These are phyloP conservation scores for Candida coquimbonensis DNA, from an alignment of 805 yeast species.

Conservation along the genomic window DNA sequence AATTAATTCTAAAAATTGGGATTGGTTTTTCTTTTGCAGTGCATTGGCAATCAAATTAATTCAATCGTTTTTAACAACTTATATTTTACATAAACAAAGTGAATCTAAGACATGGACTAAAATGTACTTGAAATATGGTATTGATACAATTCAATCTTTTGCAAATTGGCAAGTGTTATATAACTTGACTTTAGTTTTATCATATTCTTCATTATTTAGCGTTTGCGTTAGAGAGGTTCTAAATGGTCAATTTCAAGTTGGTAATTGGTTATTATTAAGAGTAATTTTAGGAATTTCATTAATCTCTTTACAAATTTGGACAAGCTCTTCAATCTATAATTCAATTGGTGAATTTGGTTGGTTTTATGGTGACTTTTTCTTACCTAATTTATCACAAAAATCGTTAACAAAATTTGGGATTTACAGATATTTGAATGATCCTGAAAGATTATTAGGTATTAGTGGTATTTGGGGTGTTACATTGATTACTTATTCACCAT, in stretches of 20 bases:
- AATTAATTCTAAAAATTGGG: conserved; percentile 25
- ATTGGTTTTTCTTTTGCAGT: conserved; percentile 22
- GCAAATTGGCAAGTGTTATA: conserved; percentile 69
- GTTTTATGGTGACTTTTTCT: conserved; percentile 83
- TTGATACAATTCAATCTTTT: conserved; percentile 57
- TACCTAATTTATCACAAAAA: conserved; percentile 43
- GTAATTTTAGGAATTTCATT: conserved; percentile 53
- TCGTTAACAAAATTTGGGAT: conserved; percentile 71
- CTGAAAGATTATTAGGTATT: conserved; percentile 72
- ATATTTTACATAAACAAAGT: conserved; percentile 52
- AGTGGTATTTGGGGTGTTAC: conserved; percentile 75
- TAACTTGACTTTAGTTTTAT: conserved; percentile 42
- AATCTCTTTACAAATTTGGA: conserved; percentile 57
- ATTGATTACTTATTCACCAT: conserved; percentile 47
- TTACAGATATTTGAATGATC: conserved; percentile 74
- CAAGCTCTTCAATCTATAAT: conserved; percentile 57
- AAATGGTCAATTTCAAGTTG: conserved; percentile 21
- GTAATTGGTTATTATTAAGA: conserved; percentile 42
- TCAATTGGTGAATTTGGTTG: conserved; percentile 82
- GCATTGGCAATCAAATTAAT: conserved; percentile 39
- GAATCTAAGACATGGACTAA: conserved; percentile 55
- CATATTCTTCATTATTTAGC: conserved; percentile 46
- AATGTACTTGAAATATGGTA: conserved; percentile 55
- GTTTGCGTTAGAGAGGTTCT: conserved; percentile 28
- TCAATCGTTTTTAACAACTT: conserved; percentile 45